A percentile compares a stretch with the other conserved stretches of the same genome.
Evolutionary conservation across 371 early-diverging fungal genomes (phyloP).

Genomic region (Apophysomyces trapeziformis): DNA sequence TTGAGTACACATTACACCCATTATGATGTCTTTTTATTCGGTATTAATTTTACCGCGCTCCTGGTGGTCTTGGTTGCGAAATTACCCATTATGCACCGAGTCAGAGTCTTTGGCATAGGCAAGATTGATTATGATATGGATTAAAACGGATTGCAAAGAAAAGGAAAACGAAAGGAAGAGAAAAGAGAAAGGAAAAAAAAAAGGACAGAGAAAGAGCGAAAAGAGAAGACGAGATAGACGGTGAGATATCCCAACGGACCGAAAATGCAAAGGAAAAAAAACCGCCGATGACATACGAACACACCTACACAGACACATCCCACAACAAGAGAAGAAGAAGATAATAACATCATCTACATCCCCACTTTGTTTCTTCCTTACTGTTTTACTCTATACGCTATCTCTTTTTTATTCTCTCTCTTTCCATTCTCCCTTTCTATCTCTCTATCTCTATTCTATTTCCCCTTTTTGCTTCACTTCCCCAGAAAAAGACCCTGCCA

Average conservation of each 20-base stretch:
- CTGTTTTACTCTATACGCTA: too few relatives aligned
- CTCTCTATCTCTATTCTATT: too few relatives aligned
- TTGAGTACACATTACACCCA: conserved; percentile 95
- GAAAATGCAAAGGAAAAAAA: not conserved
- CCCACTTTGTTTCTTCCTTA: too few relatives aligned
- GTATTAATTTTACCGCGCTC: conserved; percentile 82
- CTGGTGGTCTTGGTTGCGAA: conserved; percentile 89
- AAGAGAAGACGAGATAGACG: too few relatives aligned
- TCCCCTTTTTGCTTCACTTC: too few relatives aligned
- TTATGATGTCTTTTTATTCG: conserved; percentile 87
- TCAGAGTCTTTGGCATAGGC: conserved; percentile 91
- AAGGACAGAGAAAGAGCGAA: too few relatives aligned
- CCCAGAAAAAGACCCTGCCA: not conserved
- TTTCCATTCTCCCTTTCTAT: too few relatives aligned
- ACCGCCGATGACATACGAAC: not conserved
- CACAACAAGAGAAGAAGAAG: not conserved
- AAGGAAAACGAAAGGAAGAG: not conserved
- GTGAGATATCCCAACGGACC: not conserved
- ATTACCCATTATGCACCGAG: conserved; percentile 93
- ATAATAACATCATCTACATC: too few relatives aligned
- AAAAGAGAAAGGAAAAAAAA: too few relatives aligned
- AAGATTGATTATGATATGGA: conserved; percentile 32
- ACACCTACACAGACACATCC: not conserved
- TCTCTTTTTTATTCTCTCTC: too few relatives aligned
- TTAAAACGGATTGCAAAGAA: conserved; percentile 10